Base-by-base conservation (phyloP, 306 rosid genomes). In the Cicer pinnatifidum region DNA sequence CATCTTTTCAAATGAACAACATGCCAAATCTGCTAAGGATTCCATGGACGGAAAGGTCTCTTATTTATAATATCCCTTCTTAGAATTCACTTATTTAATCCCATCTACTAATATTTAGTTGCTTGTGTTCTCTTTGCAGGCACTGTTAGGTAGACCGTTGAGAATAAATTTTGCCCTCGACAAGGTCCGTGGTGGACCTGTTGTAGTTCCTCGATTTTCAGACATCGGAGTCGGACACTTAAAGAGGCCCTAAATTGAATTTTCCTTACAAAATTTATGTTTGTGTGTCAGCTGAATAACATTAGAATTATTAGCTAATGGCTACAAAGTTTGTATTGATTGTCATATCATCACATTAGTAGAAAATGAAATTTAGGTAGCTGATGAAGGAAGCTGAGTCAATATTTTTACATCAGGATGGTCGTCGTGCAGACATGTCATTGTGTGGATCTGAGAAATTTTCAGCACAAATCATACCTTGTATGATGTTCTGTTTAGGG, bases 1-100 rank as follows among this genome's bases (percentile, higher is more conserved):
- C 62, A 75, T 80, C 41, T 93, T 91, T 80, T 65, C 86, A 58
- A 84, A 80, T 57, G 94, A 82, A 80, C 87, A 87, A 67, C 83
- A 85, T 59, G 96, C 98, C 39, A 73, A 52, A 63, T 72, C 81
- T 82, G 98, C 98, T 1, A 93, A 88, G 85, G 87, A 91, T 71
- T 92, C 92, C 74, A 91, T 93, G 98, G 97, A 93, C 51, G 96
- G 98, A 76, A 93, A 91, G 91, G 98, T 28, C 35, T 28, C 35
- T 28, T 28, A 28, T 28, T 28, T 28, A 0, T 0, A 28, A 28
- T 3, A 28, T 28, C 35, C 35, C 5, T 28, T 0, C 0, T 28
- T 28, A 28, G 35, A 5, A 28, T 28, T 28, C 35, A 28, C 35
- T 28, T 28, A 28, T 28, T 28, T 28, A 3, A 28, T 28, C 5